Evolutionary conservation across 2,329 filamentous ascomycete genomes (phyloP).

Genomic region (Aspergillus pseudoglaucus): DNA sequence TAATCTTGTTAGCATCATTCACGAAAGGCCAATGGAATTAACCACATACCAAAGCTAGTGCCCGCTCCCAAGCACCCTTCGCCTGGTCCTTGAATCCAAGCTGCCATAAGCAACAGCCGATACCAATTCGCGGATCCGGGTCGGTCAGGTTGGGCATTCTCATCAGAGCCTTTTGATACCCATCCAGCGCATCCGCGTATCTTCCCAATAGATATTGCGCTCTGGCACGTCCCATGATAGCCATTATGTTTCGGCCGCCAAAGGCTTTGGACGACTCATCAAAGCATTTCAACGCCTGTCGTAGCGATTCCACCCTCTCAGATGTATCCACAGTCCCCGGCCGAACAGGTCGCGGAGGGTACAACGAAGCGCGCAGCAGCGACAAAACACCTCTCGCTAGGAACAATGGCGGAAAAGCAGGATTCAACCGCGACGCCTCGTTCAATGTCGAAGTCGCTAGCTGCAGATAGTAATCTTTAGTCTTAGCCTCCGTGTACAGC

Average conservation of each 20-base stretch:
- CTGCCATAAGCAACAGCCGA: constrained; percentile 96
- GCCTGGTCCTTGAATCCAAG: constrained; percentile 91
- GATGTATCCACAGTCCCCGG: constrained; percentile 58
- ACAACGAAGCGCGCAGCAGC: constrained; percentile 78
- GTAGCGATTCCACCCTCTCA: constrained; percentile 71
- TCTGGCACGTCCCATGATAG: constrained; percentile 80
- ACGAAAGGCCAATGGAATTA: not conserved
- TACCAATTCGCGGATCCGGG: constrained; percentile 90
- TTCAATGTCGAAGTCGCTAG: constrained; percentile 87
- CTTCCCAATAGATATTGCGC: constrained; percentile 80
- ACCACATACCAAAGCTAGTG: constrained; percentile 62
- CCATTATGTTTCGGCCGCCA: constrained; percentile 82
- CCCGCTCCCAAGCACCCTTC: constrained; percentile 80
- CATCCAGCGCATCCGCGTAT: constrained; percentile 72
- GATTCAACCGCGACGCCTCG: constrained; percentile 90
- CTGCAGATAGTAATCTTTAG: constrained; percentile 89
- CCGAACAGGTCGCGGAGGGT: constrained; percentile 62
- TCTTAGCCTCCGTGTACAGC: constrained; percentile 66
- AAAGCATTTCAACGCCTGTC: constrained; percentile 84
- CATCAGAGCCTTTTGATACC: constrained; percentile 79
- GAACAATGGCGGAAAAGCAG: constrained; percentile 83
- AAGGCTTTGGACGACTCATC: constrained; percentile 87
- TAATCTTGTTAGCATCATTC: constrained; percentile 13
- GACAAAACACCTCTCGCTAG: constrained; percentile 85
- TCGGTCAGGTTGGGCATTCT: constrained; percentile 84